Evolutionary conservation across 805 yeast species (phyloP), one percentile per base, ranked within the genome.

Genomic region (Grigorovia yakushimaensis): DNA sequence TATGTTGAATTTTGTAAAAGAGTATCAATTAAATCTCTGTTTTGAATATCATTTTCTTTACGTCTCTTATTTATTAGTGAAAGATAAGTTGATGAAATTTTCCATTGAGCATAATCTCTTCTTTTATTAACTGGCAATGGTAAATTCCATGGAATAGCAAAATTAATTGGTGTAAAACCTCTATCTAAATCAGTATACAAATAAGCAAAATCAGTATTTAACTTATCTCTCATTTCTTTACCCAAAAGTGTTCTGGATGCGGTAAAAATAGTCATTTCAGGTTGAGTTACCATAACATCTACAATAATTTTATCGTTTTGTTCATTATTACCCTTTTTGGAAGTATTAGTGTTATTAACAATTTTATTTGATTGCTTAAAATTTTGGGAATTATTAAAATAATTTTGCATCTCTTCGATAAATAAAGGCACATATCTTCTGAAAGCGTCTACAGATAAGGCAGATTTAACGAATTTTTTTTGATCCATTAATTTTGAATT

Each of bases 401-500:
- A 91, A 54, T 77, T 71, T 48, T 73, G 58, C 41, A 86, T 76
- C 67, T 93, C 98, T 53, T 81, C 82, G 58, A 77, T 77, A 59
- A 93, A 88, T 64, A 82, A 71, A 49, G 98, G 98, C 44, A 93
- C 97, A 61, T 93, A 91, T 17, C 71, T 68, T 56, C 78, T 76
- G 73, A 93, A 93, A 1, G 94, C 79, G 41, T 86, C 96, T 54
- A 77, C 79, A 23, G 96, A 84, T 57, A 93, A 75, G 20, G 96
- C 94, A 47, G 78, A 78, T 69, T 93, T 93, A 52, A 89, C 95
- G 61, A 93, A 93, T 72, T 88, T 93, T 79, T 93, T 93, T 69
- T 93, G 98, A 66, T 93, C 98, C 98, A 93, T 93, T 60, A 93
- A 77, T 55, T 88, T 80, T 60, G 80, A 70, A 71, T 93, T 93